These are phyloP conservation scores for Citeromyces matritensis DNA, from an alignment of 805 yeast species.

Conservation along the genomic window DNA sequence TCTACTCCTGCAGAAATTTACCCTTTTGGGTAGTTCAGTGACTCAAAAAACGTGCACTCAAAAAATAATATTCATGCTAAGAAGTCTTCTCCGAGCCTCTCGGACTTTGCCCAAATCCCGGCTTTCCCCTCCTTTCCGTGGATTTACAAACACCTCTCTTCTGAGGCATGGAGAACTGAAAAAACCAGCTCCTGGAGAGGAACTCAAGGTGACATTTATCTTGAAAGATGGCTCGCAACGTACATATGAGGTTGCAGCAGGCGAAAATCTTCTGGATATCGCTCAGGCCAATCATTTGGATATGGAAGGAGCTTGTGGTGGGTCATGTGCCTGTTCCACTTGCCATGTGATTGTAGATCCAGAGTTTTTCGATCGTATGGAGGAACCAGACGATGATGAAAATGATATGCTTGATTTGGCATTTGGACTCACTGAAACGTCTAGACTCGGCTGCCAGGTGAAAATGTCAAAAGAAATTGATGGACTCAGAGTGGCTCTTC, in stretches of 20 bases:
- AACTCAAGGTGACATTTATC: slow-evolving; percentile 72
- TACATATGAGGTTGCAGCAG: slow-evolving; percentile 77
- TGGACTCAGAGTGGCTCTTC: slow-evolving; percentile 88
- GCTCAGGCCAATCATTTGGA: slow-evolving; percentile 90
- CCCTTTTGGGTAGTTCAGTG: too few species aligned
- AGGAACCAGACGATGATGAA: slow-evolving; percentile 95
- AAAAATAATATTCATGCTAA: too few species aligned
- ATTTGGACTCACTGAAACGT: slow-evolving; percentile 92
- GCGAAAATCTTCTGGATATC: slow-evolving; percentile 82
- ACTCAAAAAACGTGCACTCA: too few species aligned
- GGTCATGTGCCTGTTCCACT: slow-evolving; percentile 97
- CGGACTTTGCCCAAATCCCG: too few species aligned
- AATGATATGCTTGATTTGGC: slow-evolving; percentile 98
- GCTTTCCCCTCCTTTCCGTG: too few species aligned
- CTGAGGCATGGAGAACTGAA: slow-evolving; percentile 70
- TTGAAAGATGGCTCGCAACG: slow-evolving; percentile 82
- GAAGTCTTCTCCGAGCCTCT: too few species aligned
- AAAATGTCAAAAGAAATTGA: slow-evolving; percentile 81
- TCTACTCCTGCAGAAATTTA: too few species aligned
- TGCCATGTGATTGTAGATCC: slow-evolving; percentile 97
- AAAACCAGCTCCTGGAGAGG: slow-evolving; percentile 90
- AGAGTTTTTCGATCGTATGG: slow-evolving; percentile 76
- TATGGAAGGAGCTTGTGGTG: slow-evolving; percentile 97
- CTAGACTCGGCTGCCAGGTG: slow-evolving; percentile 91
- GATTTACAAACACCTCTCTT: slow-evolving; percentile 7